These are phyloP conservation scores for Trichoderma koningiopsis DNA, from an alignment of 2,329 filamentous ascomycete genomes.

Conservation along the genomic window DNA sequence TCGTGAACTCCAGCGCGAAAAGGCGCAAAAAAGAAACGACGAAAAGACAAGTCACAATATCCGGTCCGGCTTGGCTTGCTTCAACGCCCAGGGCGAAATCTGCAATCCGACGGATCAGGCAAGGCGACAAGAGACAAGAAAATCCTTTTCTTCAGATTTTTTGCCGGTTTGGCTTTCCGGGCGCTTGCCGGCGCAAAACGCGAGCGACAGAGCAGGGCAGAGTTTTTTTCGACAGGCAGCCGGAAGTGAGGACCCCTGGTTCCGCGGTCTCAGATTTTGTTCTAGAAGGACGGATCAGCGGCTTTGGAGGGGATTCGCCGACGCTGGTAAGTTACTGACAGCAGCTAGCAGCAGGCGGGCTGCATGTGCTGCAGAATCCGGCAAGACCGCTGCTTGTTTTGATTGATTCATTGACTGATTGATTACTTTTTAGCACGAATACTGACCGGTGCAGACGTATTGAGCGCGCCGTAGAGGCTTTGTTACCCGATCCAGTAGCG, in stretches of 20 bases:
- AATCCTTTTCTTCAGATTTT: not conserved
- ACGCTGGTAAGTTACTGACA: slow-evolving; percentile 9
- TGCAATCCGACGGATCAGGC: not conserved
- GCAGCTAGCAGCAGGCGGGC: slow-evolving; percentile 3
- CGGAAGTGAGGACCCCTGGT: slow-evolving; percentile 32
- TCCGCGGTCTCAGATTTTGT: slow-evolving; percentile 36
- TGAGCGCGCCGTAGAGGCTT: not conserved
- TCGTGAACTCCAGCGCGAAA: not conserved
- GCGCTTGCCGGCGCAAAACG: slow-evolving; percentile 19
- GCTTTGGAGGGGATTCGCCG: slow-evolving; percentile 11
- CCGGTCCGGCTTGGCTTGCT: not conserved
- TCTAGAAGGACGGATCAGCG: slow-evolving; percentile 34
- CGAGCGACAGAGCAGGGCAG: not conserved
- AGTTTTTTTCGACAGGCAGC: slow-evolving; percentile 6
- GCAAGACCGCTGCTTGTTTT: slow-evolving; percentile 4
- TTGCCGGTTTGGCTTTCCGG: slow-evolving; percentile 12
- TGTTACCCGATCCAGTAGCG: not conserved
- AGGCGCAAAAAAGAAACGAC: not conserved
- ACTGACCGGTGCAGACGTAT: not conserved
- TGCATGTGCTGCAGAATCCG: not conserved
- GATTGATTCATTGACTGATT: not conserved
- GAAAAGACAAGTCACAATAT: not conserved
- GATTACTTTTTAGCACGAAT: not conserved
- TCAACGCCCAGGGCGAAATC: not conserved
- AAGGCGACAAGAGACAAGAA: not conserved